Evolutionary conservation across 2,329 filamentous ascomycete species (phyloP), one percentile per base, ranked within the genome.

Genomic region (Trichothecium roseum): DNA sequence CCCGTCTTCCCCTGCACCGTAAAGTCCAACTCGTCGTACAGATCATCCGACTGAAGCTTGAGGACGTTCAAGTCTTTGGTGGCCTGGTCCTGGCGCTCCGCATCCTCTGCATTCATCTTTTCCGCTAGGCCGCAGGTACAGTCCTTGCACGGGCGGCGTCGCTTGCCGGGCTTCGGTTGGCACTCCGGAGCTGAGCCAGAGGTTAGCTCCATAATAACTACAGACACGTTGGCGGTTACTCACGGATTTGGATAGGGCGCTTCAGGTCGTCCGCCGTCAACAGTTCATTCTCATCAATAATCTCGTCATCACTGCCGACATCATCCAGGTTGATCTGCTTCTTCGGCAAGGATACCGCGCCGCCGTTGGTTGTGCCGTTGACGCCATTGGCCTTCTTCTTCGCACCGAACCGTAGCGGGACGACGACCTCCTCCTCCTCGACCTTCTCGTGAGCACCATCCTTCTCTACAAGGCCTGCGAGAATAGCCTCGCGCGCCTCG

Each of bases 141-240:
- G 66, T 98, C 91, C 63, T 98, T 96, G 70, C 91, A 98, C 39
- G 91, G 87, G 42, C 88, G 80, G 37, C 89, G 81, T 47, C 89
- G 80, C 66, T 94, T 94, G 39, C 84, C 86, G 30, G 80, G 72
- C 62, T 91, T 85, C 32, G 89, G 88, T 40, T 80, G 77, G 59
- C 91, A 98, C 55, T 93, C 85, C 18, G 81, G 74, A 35, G 91
- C 88, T 74, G 42, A 12, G 8, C 27, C 14, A 18, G 26, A 28
- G 31, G 39, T 46, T 40, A 37, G 30, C 22, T 16, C 26, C 31
- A 33, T 22, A 10, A 24, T 6, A 6, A 24, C 10, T 10, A 6
- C 20, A 24, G 10, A 10, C 10, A 6, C 20, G 10, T 24, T 24
- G 10, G 20, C 20, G 6, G 10, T 6, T 24, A 77, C 83, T 60